phyloP scores from a whole-genome alignment of 1,284 basidiomycete genomes.

The Meira miltonrushii region DNA sequence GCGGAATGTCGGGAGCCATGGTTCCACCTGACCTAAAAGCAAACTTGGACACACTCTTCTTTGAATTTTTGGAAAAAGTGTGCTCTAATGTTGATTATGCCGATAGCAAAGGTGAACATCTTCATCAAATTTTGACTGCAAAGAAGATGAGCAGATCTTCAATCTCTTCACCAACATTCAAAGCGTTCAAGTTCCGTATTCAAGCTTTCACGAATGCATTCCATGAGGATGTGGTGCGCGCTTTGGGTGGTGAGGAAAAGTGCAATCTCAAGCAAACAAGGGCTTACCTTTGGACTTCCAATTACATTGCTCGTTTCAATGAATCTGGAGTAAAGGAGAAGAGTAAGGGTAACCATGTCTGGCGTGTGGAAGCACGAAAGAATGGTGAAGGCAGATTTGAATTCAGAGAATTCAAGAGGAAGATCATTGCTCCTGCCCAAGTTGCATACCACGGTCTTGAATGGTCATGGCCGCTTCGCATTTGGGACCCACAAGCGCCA shows the following conservation, averaged over 20 bases:
- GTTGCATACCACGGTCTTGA: conserved; percentile 71
- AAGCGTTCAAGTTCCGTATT: conserved; percentile 98
- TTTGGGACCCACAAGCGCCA: conserved; percentile 84
- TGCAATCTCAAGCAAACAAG: conserved; percentile 56
- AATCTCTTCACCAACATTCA: conserved; percentile 67
- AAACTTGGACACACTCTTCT: conserved; percentile 84
- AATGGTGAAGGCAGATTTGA: conserved; percentile 16
- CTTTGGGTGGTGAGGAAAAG: conserved; percentile 56
- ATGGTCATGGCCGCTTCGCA: conserved; percentile 87
- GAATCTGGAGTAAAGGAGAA: conserved; percentile 91
- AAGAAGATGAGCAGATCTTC: conserved; percentile 30
- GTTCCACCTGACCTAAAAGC: conserved; percentile 63
- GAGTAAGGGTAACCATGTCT: conserved; percentile 98
- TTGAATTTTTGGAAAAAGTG: conserved; percentile 77
- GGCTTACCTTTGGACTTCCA: conserved; percentile 80
- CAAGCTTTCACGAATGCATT: conserved; percentile 97
- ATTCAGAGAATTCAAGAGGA: conserved; percentile 74
- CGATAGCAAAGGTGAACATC: conserved; percentile 89
- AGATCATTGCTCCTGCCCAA: conserved; percentile 41
- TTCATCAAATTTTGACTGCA: conserved; percentile 73
- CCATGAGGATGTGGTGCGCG: conserved; percentile 70
- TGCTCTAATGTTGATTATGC: conserved; percentile 89
- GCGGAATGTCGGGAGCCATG: conserved; percentile 10
- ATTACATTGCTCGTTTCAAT: conserved; percentile 93
- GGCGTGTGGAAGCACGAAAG: conserved; percentile 95